phyloP scores from a whole-genome alignment of 352 stramenopile species.

The Pythium aristosporum region DNA sequence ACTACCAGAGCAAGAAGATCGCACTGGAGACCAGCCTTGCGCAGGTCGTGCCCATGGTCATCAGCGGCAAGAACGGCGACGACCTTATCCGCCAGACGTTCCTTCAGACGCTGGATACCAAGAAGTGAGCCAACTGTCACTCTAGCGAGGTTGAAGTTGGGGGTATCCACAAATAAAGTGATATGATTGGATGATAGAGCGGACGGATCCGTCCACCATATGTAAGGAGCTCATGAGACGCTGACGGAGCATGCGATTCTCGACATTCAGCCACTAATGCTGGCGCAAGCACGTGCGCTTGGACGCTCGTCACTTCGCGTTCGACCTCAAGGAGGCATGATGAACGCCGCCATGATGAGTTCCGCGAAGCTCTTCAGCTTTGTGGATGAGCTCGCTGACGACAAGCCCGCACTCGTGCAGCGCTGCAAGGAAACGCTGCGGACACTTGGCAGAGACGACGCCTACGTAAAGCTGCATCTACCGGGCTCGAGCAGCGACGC shows the following conservation, averaged over 20 bases:
- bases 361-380: constrained; percentile 48
- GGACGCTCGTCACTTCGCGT: not conserved
- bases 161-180: constrained; percentile 19
- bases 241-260: not conserved
- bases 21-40: constrained; percentile 57
- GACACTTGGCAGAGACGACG: constrained; percentile 33
- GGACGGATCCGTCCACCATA: constrained; percentile 9
- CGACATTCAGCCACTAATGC: constrained; percentile 15
- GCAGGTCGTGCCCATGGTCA: constrained; percentile 61
- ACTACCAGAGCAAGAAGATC: constrained; percentile 79
- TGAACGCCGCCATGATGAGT: constrained; percentile 27
- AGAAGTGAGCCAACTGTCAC: constrained; percentile 9
- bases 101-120: constrained; percentile 42
- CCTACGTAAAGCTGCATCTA: constrained; percentile 41
- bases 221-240: not conserved
- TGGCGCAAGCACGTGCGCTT: constrained; percentile 5
- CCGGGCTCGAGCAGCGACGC: constrained; percentile 17
- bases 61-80: constrained; percentile 84
- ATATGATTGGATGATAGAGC: constrained; percentile 17
- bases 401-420: constrained; percentile 39
- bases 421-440: constrained; percentile 50
- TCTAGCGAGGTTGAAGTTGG: constrained; percentile 3
- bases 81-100: constrained; percentile 70
- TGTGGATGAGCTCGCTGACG: constrained; percentile 39
- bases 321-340: not conserved